phyloP scores from a whole-genome alignment of 495 filamentous ascomycete genomes.

The Podospora anserina region DNA sequence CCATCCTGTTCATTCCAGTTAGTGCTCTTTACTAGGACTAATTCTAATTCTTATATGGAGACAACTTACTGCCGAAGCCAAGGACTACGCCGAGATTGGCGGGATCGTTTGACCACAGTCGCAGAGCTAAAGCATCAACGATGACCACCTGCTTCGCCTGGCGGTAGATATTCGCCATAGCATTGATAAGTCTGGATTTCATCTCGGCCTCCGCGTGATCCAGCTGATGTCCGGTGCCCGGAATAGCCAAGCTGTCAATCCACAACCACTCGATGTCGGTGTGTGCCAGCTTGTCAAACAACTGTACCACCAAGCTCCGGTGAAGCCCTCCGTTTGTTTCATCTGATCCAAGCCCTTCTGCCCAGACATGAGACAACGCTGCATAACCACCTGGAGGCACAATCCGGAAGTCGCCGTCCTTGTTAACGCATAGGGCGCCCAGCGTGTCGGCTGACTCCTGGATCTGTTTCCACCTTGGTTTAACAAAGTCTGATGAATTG shows the following conservation, averaged over 20 bases:
- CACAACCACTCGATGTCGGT: conserved; percentile 1
- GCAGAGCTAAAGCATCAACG: neutral
- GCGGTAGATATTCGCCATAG: conserved; percentile 10
- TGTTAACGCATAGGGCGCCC: conserved; percentile 6
- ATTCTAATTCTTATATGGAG: neutral
- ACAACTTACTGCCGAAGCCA: conserved; percentile 3
- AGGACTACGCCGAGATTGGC: neutral
- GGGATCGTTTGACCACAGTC: neutral
- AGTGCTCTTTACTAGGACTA: too few species aligned
- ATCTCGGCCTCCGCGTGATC: neutral
- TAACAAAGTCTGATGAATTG: neutral
- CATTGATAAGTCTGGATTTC: conserved; percentile 3
- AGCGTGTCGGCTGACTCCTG: neutral
- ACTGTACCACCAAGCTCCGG: neutral
- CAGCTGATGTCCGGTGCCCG: neutral
- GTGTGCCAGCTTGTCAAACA: neutral
- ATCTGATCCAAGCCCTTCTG: neutral
- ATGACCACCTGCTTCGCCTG: neutral
- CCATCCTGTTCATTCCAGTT: conserved; percentile 1
- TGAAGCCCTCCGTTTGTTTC: neutral
- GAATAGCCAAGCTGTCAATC: conserved; percentile 14
- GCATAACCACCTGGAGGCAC: neutral
- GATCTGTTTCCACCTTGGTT: conserved; percentile 3
- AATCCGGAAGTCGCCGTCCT: neutral
- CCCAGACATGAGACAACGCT: conserved; percentile 7